These are phyloP conservation scores for Mucor irregularis DNA, from an alignment of 371 early-diverging fungal genomes.

Conservation along the genomic window DNA sequence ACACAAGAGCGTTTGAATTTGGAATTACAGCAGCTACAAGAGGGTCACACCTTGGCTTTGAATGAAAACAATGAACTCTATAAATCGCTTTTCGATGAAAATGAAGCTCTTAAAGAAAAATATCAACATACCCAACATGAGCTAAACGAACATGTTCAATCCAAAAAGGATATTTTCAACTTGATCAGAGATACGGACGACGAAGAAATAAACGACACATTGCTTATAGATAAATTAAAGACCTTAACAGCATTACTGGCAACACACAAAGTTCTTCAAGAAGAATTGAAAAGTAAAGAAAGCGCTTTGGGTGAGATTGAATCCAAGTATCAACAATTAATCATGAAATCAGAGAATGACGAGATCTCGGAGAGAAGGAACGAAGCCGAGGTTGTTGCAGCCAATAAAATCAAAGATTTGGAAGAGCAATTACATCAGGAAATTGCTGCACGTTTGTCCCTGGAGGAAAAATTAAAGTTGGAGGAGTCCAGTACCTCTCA, in stretches of 20 bases:
- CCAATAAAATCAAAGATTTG: neutral
- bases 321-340: neutral
- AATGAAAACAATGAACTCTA: neutral
- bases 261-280: no score
- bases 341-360: conserved; percentile 4
- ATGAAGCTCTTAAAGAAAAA: neutral
- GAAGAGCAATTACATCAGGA: neutral
- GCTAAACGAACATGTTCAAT: neutral
- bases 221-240: no score
- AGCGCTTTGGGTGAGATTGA: neutral
- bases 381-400: neutral
- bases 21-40: neutral
- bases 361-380: neutral
- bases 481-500: neutral
- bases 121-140: neutral
- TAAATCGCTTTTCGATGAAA: neutral
- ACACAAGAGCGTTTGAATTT: neutral
- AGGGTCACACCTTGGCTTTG: neutral
- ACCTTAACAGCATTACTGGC: no score
- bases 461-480: neutral
- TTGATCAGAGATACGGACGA: neutral
- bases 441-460: no score
- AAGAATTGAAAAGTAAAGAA: neutral
- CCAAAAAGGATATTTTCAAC: no score
- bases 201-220: neutral